Percentiles rank a stretch among this genome's conserved stretches.
Conservation (phyloP, 768 basidiomycete genomes). For the Auriscalpium microsporum region DNA sequence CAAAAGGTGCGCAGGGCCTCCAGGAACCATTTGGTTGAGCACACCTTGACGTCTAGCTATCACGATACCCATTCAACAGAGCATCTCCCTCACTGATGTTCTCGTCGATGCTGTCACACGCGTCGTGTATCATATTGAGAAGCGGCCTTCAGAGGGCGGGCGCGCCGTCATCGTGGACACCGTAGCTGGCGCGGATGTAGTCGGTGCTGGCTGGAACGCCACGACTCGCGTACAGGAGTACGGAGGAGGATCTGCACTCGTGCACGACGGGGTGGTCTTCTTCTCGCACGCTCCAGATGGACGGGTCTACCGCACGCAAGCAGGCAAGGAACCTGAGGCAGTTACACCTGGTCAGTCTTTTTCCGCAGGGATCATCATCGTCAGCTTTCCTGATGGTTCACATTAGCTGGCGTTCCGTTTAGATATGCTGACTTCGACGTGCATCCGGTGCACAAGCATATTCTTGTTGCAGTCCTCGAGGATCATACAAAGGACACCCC, state of each 20-base stretch:
- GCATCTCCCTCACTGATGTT: constrained; percentile 31
- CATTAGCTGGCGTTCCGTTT: constrained; percentile 32
- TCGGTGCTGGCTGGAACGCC: constrained; percentile 46
- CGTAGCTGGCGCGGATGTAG: constrained; percentile 38
- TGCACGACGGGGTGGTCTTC: constrained; percentile 40
- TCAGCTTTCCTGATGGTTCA: not conserved
- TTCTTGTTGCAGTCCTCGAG: constrained; percentile 58
- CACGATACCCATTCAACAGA: constrained; percentile 12
- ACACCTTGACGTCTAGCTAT: not conserved
- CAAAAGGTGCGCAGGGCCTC: not conserved
- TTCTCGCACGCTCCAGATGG: constrained; percentile 52
- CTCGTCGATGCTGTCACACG: constrained; percentile 44
- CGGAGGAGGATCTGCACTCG: constrained; percentile 55
- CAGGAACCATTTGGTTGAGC: not conserved
- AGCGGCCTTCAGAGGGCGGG: constrained; percentile 46
- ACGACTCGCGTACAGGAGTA: constrained; percentile 61
- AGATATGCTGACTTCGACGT: constrained; percentile 59
- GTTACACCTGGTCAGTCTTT: constrained; percentile 50
- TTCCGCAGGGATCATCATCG: not conserved
- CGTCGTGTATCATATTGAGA: constrained; percentile 48
- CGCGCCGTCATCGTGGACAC: constrained; percentile 53
- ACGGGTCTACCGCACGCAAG: constrained; percentile 38
- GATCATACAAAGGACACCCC: constrained; percentile 56
- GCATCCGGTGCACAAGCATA: constrained; percentile 42
- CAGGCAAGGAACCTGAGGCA: constrained; percentile 29